phyloP scores from a whole-genome alignment of 441 rosid genomes.

The Bocquillonia castaneifolia region DNA sequence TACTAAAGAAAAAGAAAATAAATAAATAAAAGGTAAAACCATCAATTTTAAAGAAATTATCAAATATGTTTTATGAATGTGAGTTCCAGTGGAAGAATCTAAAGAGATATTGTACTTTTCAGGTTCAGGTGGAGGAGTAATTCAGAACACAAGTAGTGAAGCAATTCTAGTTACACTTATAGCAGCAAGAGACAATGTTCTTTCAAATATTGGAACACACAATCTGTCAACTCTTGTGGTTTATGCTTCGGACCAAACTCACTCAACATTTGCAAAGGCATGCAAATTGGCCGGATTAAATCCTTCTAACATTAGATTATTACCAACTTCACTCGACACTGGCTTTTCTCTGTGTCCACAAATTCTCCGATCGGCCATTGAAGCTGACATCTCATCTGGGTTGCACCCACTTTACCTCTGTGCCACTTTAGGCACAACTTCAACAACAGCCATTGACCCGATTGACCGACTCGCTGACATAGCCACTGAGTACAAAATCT shows the following conservation, averaged over 20 bases:
- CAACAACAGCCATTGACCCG: constrained; percentile 48
- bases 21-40: too few relatives aligned
- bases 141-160: constrained; percentile 40
- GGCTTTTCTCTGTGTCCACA: constrained; percentile 27
- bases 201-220: constrained; percentile 10
- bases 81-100: too few relatives aligned
- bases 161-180: too few relatives aligned
- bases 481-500: constrained; percentile 28
- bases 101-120: too few relatives aligned
- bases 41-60: too few relatives aligned
- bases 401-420: constrained; percentile 39
- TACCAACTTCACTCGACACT: constrained; percentile 24
- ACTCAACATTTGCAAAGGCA: constrained; percentile 36
- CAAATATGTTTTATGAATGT: too few relatives aligned
- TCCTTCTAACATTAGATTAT: constrained; percentile 27
- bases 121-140: constrained; percentile 40
- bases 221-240: constrained; percentile 33
- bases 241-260: constrained; percentile 46
- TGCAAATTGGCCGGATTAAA: constrained; percentile 30
- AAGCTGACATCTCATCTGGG: constrained; percentile 35
- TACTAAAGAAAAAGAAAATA: too few relatives aligned
- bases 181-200: too few relatives aligned
- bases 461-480: constrained; percentile 27
- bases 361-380: constrained; percentile 8
- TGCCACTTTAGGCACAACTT: constrained; percentile 41